Percentiles rank a stretch among this genome's conserved stretches.
Evolutionary conservation across 1,284 basidiomycete species (phyloP).

Genomic region (Salmacisia buchloeana): DNA sequence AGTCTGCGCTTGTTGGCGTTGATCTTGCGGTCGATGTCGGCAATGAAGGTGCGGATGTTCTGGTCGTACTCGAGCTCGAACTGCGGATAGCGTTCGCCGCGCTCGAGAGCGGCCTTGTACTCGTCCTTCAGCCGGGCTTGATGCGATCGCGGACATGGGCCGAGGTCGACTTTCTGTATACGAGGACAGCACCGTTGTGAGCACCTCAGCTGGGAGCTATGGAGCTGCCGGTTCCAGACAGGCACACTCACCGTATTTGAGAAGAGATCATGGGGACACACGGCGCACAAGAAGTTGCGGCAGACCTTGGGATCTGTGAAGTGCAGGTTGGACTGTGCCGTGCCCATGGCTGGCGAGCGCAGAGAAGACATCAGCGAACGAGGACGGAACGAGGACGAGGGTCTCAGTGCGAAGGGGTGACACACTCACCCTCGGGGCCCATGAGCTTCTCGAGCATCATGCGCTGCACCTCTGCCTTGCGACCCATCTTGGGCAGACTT

Average conservation of each 20-base stretch:
- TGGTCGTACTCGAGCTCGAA: constrained; percentile 65
- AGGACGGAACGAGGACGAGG: not conserved
- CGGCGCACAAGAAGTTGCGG: constrained; percentile 94
- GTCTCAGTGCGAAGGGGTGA: not conserved
- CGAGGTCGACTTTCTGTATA: constrained; percentile 95
- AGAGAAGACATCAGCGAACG: not conserved
- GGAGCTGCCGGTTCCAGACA: too few species aligned
- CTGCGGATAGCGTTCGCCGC: constrained; percentile 53
- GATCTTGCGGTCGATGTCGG: constrained; percentile 96
- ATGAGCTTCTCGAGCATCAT: constrained; percentile 71
- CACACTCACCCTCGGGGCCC: constrained; percentile 39
- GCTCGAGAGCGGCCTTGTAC: constrained; percentile 71
- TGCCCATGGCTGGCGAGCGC: constrained; percentile 38
- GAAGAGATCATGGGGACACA: constrained; percentile 93
- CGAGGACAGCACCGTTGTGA: not conserved
- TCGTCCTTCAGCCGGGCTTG: constrained; percentile 89
- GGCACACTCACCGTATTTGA: constrained; percentile 80
- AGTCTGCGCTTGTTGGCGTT: constrained; percentile 84
- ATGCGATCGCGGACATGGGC: constrained; percentile 94
- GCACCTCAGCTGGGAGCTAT: too few species aligned
- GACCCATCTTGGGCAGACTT: constrained; percentile 29
- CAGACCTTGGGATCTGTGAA: constrained; percentile 99
- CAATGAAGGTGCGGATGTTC: constrained; percentile 90
- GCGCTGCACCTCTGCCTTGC: constrained; percentile 70
- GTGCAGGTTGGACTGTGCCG: constrained; percentile 60